Base-by-base conservation (phyloP, 2,329 filamentous ascomycete species). In the Colletotrichum agaves region DNA sequence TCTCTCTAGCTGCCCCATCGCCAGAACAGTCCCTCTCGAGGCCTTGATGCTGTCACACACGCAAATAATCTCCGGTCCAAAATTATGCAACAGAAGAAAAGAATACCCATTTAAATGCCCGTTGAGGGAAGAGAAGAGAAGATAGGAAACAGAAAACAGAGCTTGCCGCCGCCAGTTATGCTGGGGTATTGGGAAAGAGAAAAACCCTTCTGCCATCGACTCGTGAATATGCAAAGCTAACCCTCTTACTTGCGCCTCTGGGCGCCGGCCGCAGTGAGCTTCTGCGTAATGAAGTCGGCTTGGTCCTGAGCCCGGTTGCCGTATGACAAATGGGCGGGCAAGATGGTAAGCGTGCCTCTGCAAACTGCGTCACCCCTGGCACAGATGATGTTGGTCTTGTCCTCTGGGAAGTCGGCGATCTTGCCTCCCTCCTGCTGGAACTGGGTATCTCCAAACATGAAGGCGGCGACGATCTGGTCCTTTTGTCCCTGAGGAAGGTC, bases 311-410 rank as follows among this genome's bases (percentile, higher is more conserved):
- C 75, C 62, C 77, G 75, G 33, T 71, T 73, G 31, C 75, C 70
- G 69, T 82, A 82, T 63, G 78, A 74, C 62, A 80, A 73, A 58
- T 81, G 80, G 5, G 77, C 73, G 0, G 77, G 73, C 41, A 75
- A 75, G 11, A 80, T 75, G 31, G 71, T 73, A 11, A 82, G 73
- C 1, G 72, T 76, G 55, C 79, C 78, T 3, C 63, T 67, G 73
- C 80, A 82, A 61, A 81, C 75, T 33, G 74, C 72, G 65, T 82
- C 80, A 56, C 78, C 78, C 8, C 63, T 13, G 69, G 80, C 81
- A 74, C 80, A 82, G 73, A 81, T 81, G 70, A 81, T 77, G 44
- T 78, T 75, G 56, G 77, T 79, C 72, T 77, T 75, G 52, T 77
- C 75, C 13, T 69, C 52, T 21, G 77, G 75, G 71, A 76, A 81